Base-by-base conservation (phyloP, 305 asterid genomes). In the Caryopteris hybrid region DNA sequence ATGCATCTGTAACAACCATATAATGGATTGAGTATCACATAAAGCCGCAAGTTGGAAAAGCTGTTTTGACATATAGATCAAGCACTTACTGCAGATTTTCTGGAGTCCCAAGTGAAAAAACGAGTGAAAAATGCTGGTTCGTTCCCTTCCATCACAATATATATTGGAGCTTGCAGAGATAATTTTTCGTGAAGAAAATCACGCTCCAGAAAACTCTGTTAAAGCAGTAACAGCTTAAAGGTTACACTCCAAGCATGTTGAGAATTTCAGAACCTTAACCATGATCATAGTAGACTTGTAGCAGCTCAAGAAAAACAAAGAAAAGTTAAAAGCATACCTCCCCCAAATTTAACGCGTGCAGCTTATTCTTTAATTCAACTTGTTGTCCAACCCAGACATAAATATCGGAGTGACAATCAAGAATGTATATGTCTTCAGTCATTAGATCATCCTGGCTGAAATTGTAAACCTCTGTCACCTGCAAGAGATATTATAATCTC, bases 381-480 rank as follows among this genome's bases (percentile, higher is more conserved):
- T 83, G 82, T 61, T 84, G 89, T 62, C 99, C 99, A 3, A 95
- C 88, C 99, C 99, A 95, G 59, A 95, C 89, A 76, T 73, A 90
- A 68, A 95, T 85, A 74, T 84, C 91, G 14, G 89, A 81, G 69
- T 76, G 84, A 79, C 97, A 92, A 76, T 92, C 91, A 45, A 95
- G 86, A 79, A 95, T 82, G 87, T 88, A 88, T 55, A 89, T 70
- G 64, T 95, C 99, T 81, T 95, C 99, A 25, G 99, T 88, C 99
- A 89, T 86, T 46, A 95, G 88, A 79, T 95, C 99, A 76, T 92
- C 98, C 80, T 95, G 99, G 82, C 74, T 70, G 88, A 85, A 95
- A 80, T 92, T 95, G 89, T 89, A 83, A 33, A 95, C 80, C 88
- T 95, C 99, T 63, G 76, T 85, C 61, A 89, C 98, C 98, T 92